Conservation (phyloP, 1,139 yeast species). For the Yamadazyma mexicana region DNA sequence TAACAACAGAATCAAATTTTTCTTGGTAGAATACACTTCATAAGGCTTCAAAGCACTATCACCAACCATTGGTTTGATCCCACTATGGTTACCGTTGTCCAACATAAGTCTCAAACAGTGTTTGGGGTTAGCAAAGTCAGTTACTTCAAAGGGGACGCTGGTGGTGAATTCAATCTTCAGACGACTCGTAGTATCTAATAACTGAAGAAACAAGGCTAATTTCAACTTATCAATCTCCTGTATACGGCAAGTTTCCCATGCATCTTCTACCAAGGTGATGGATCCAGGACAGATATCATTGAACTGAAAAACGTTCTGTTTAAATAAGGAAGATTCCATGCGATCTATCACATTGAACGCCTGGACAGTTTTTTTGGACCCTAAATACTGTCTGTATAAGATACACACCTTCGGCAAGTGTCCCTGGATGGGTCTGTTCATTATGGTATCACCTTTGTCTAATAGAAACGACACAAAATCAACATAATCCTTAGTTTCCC, state of each 20-base stretch:
- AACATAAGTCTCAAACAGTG: conserved; percentile 2
- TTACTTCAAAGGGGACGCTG: neutral
- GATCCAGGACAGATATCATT: conserved; percentile 23
- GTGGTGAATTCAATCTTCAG: neutral
- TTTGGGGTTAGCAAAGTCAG: conserved; percentile 4
- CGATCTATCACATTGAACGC: neutral
- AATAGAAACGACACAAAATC: conserved; percentile 19
- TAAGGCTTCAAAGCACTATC: conserved; percentile 1
- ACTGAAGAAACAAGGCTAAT: conserved; percentile 15
- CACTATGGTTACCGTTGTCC: neutral
- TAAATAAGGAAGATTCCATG: conserved; percentile 13
- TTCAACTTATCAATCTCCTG: conserved; percentile 7
- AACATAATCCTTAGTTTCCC: conserved; percentile 13
- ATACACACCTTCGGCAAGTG: conserved; percentile 19
- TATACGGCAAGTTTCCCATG: conserved; percentile 1
- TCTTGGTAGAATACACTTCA: conserved; percentile 7
- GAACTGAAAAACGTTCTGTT: conserved; percentile 19
- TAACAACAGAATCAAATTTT: conserved; percentile 16
- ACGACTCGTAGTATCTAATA: conserved; percentile 10
- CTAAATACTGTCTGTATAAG: conserved; percentile 12
- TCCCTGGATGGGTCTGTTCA: conserved; percentile 21
- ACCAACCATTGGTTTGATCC: conserved; percentile 4
- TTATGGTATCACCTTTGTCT: conserved; percentile 12
- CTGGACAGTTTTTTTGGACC: neutral
- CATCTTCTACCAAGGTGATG: neutral